These are phyloP conservation scores for Wilhelminamyces savonicus DNA, from an alignment of 805 yeast species.

Conservation along the genomic window DNA sequence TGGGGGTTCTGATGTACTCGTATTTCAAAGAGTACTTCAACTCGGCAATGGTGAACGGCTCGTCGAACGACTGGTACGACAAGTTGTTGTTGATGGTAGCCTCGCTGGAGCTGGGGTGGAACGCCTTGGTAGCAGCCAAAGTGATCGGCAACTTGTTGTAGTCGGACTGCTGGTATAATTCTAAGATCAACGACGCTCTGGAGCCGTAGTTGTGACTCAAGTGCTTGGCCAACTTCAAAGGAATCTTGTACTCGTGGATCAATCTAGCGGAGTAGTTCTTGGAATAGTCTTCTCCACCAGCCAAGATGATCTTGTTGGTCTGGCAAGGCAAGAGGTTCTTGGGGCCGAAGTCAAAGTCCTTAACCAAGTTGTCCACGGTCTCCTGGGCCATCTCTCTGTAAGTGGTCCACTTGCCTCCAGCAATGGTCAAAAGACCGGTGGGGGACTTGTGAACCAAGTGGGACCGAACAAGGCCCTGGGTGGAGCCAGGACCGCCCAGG, in stretches of 20 bases:
- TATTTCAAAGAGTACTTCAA: slow-evolving; percentile 71
- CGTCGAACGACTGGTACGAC: slow-evolving; percentile 50
- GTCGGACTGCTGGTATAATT: slow-evolving; percentile 45
- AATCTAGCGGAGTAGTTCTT: slow-evolving; percentile 69
- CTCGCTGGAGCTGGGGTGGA: slow-evolving; percentile 20
- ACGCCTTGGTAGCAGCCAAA: slow-evolving; percentile 37
- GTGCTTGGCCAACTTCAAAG: slow-evolving; percentile 72
- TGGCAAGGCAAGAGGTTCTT: slow-evolving; percentile 38
- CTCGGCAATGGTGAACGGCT: slow-evolving; percentile 90
- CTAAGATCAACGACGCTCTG: slow-evolving; percentile 72
- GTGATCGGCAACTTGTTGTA: slow-evolving; percentile 59
- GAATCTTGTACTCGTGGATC: slow-evolving; percentile 69
- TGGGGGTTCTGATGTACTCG: slow-evolving; percentile 84
- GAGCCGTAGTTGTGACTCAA: slow-evolving; percentile 85
- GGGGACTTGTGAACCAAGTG: slow-evolving; percentile 72
- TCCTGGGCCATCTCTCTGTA: slow-evolving; percentile 97
- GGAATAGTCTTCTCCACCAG: slow-evolving; percentile 81
- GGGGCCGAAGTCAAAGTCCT: slow-evolving; percentile 34
- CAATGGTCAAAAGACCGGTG: slow-evolving; percentile 76
- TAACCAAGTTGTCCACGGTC: slow-evolving; percentile 70
- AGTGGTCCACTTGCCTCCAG: slow-evolving; percentile 99
- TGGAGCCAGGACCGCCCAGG: too few species aligned
- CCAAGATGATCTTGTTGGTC: slow-evolving; percentile 50
- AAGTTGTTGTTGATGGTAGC: slow-evolving; percentile 29
- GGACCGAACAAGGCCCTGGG: slow-evolving; percentile 87